Conservation (phyloP, 2,329 filamentous ascomycete species). For the Talaromyces sp. region DNA sequence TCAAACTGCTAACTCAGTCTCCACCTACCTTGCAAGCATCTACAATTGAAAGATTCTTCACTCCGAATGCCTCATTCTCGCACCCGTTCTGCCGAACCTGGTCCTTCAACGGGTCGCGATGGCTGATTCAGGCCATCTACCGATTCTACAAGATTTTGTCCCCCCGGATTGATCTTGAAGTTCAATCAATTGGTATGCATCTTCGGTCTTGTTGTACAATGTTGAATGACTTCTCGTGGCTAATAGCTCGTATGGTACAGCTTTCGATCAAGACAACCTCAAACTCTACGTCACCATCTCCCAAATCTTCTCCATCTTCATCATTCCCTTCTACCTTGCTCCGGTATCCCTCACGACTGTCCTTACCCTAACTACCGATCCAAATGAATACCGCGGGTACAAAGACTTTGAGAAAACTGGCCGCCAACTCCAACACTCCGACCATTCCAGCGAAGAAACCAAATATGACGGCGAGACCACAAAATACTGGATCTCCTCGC, state of each 20-base stretch:
- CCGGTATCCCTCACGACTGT: conserved; percentile 67
- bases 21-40: conserved; percentile 62
- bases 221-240: neutral
- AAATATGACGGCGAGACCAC: conserved; percentile 8
- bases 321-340: conserved; percentile 70
- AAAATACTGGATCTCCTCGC: conserved; percentile 67
- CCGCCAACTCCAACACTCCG: conserved; percentile 4
- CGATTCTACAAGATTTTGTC: conserved; percentile 82
- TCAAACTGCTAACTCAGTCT: conserved; percentile 66
- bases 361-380: conserved; percentile 56
- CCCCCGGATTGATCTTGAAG: conserved; percentile 64
- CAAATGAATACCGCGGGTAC: conserved; percentile 31
- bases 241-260: conserved; percentile 39
- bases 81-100: conserved; percentile 75
- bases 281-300: conserved; percentile 71
- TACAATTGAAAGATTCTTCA: conserved; percentile 70
- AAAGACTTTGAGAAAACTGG: conserved; percentile 21
- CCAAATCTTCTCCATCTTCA: conserved; percentile 74
- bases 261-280: conserved; percentile 63
- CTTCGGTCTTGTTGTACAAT: neutral
- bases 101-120: conserved; percentile 60
- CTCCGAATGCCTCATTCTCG: conserved; percentile 66
- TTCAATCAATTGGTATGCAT: conserved; percentile 59
- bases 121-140: conserved; percentile 67
- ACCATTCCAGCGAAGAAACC: conserved; percentile 21